Evolutionary conservation across 345 rosid species (phyloP).

Genomic region (Erucastrum elatum): DNA sequence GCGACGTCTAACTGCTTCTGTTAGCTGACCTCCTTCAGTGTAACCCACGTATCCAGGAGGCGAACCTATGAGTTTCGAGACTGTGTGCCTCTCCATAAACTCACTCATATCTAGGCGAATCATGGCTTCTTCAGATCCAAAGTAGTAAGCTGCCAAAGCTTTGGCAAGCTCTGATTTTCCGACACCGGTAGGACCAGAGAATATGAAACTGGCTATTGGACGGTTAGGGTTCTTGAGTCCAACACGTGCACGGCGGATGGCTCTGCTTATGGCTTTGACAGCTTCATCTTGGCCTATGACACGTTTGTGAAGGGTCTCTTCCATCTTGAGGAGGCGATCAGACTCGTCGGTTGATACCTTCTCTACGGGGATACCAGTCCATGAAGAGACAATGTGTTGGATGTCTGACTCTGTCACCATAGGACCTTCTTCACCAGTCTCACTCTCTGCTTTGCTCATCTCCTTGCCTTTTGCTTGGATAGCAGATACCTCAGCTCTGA

Average conservation of each 20-base stretch:
- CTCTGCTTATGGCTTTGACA: conserved; percentile 67
- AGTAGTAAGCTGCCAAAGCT: conserved; percentile 58
- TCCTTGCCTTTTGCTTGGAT: conserved; percentile 91
- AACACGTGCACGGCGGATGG: conserved; percentile 66
- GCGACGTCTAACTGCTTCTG: conserved; percentile 58
- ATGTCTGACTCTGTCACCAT: conserved; percentile 79
- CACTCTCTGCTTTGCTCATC: conserved; percentile 93
- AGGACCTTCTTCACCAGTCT: conserved; percentile 85
- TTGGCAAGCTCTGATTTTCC: conserved; percentile 68
- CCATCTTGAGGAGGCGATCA: conserved; percentile 92
- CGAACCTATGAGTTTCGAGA: conserved; percentile 61
- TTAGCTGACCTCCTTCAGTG: conserved; percentile 63
- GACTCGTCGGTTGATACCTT: conserved; percentile 92
- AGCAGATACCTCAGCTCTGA: conserved; percentile 83
- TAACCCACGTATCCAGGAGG: conserved; percentile 69
- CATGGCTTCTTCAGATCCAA: conserved; percentile 66
- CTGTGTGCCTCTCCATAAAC: conserved; percentile 66
- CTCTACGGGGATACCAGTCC: conserved; percentile 99
- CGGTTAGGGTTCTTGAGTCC: conserved; percentile 62
- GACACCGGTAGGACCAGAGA: conserved; percentile 66
- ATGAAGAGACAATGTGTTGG: conserved; percentile 83
- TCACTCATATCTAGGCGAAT: conserved; percentile 71
- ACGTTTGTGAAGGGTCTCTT: conserved; percentile 86
- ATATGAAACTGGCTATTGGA: conserved; percentile 67
- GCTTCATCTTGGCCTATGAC: conserved; percentile 97